Base-by-base conservation (phyloP, 768 basidiomycete species). In the Symmetrospora coprosmae region DNA sequence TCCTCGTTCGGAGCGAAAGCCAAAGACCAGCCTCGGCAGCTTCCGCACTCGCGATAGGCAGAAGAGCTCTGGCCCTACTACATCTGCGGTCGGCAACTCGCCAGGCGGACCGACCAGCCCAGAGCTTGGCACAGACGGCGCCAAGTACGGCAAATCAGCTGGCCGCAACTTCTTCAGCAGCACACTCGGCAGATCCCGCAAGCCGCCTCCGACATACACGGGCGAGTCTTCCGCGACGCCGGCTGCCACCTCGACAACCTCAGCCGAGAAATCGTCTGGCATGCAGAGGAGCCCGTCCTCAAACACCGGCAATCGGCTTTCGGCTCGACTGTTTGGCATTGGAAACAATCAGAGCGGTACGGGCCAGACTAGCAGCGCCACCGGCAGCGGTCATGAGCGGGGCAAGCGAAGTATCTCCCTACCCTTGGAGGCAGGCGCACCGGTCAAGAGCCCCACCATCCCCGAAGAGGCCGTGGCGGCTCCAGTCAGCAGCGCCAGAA, bases 161-260 rank as follows among this genome's bases (percentile, higher is more conserved):
- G 33, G 39, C 9, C 43, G 47, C 11, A 27, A 16, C 21, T 50
- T 61, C 49, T 61, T 61, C 38, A 35, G 16, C 38, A 50, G 43
- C n/a, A 38, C 34, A 5, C 28, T 58, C n/a, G 31, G 41, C 7
- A 43, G 60, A 34, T 21, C 14, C 14, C 52, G 62, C 35, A 63
- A 63, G 55, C 53, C 62, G 8, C 52, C 62, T 21, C 62, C 62
- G 23, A 34, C 34, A 37, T 58, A 47, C 16, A 16, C 25, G 43
- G 9, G 9, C 13, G 21, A 16, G 14, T 11, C 13, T 25, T 9
- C 25, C 21, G 14, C 21, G 21, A 46, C 21, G 25, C 13, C 25
- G 19, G 28, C 37, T 7, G 23, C 6, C 41, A 58, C 23, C 21
- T 46, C 6, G 55, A 58, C 21, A 58, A 40, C 2, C n/a, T 58